A percentile compares a stretch with the other conserved stretches of the same genome.
Conservation (phyloP, 768 basidiomycete species). For the Termitomyces titanicus region DNA sequence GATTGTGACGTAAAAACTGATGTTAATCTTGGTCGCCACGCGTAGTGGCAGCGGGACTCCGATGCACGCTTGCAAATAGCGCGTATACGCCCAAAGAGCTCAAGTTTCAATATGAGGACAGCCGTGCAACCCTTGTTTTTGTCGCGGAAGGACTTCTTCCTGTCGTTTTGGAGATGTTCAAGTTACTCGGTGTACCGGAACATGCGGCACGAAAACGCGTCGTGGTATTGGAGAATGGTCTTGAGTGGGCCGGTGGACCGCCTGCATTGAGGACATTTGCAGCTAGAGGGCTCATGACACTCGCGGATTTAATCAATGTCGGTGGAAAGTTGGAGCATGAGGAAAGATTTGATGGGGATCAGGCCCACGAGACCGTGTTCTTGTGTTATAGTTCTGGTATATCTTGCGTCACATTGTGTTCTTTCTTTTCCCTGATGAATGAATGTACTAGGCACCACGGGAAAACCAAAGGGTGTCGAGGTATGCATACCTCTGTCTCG, state of each 20-base stretch:
- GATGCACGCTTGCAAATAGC: slow-evolving; percentile 71
- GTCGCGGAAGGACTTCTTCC: slow-evolving; percentile 58
- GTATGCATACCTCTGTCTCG: slow-evolving; percentile 17
- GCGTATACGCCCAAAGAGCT: slow-evolving; percentile 69
- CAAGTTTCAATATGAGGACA: slow-evolving; percentile 67
- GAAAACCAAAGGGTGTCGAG: slow-evolving; percentile 70
- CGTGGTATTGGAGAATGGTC: slow-evolving; percentile 49
- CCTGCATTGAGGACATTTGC: slow-evolving; percentile 14
- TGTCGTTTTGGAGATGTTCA: slow-evolving; percentile 55
- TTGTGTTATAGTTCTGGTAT: slow-evolving; percentile 56
- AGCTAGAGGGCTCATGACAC: slow-evolving; percentile 8
- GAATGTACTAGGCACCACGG: slow-evolving; percentile 64
- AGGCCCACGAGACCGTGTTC: slow-evolving; percentile 56
- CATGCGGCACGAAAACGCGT: slow-evolving; percentile 50
- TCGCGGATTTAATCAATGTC: slow-evolving; percentile 25
- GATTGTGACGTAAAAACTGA: too few relatives aligned
- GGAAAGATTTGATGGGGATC: slow-evolving; percentile 49
- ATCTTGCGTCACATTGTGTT: neutral
- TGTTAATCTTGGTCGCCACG: neutral
- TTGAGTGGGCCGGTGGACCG: slow-evolving; percentile 44
- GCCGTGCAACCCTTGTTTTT: slow-evolving; percentile 59
- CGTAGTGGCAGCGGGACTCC: slow-evolving; percentile 59
- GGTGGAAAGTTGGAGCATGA: slow-evolving; percentile 52
- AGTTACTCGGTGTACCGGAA: slow-evolving; percentile 40
- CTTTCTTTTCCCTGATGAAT: slow-evolving; percentile 12